Conservation (phyloP, 2,329 filamentous ascomycete genomes). For the Triangularia verruculosa region DNA sequence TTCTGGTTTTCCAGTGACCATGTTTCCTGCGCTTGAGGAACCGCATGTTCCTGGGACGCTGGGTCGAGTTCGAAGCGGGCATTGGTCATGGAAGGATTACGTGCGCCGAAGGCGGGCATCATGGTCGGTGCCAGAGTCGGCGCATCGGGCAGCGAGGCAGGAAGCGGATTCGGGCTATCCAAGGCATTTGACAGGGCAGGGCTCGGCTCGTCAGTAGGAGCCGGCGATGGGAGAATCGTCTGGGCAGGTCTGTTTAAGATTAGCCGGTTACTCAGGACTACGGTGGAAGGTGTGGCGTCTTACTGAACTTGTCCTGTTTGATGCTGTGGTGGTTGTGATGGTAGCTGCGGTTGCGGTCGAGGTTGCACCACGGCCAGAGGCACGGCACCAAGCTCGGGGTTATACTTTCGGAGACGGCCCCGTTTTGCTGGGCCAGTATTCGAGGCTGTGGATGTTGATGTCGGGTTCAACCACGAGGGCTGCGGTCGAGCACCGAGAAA, state of each 20-base stretch:
- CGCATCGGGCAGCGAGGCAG: conserved; percentile 32
- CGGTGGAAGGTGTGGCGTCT: conserved; percentile 5
- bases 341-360: conserved; percentile 4
- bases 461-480: conserved; percentile 31
- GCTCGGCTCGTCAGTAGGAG: conserved; percentile 60
- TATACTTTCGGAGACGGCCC: background rate
- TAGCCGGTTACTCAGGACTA: conserved; percentile 1
- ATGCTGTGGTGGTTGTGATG: conserved; percentile 5
- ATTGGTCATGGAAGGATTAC: conserved; percentile 25
- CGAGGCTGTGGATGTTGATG: conserved; percentile 7
- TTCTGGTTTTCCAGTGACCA: conserved; percentile 7
- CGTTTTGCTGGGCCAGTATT: conserved; percentile 3
- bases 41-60: background rate
- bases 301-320: background rate
- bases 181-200: conserved; percentile 38
- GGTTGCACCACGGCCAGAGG: conserved; percentile 1
- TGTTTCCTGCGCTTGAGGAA: background rate
- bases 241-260: conserved; percentile 8
- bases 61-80: conserved; percentile 29
- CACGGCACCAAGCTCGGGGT: background rate
- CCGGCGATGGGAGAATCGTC: conserved; percentile 57
- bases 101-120: background rate
- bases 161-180: conserved; percentile 34
- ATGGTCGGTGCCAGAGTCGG: conserved; percentile 25
- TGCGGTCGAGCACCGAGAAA: conserved; percentile 30